A percentile compares a stretch with the other conserved stretches of the same genome.
These are phyloP conservation scores for Ophiocordyceps camponoti-floridani DNA, from an alignment of 2,329 filamentous ascomycete species.

Conservation along the genomic window DNA sequence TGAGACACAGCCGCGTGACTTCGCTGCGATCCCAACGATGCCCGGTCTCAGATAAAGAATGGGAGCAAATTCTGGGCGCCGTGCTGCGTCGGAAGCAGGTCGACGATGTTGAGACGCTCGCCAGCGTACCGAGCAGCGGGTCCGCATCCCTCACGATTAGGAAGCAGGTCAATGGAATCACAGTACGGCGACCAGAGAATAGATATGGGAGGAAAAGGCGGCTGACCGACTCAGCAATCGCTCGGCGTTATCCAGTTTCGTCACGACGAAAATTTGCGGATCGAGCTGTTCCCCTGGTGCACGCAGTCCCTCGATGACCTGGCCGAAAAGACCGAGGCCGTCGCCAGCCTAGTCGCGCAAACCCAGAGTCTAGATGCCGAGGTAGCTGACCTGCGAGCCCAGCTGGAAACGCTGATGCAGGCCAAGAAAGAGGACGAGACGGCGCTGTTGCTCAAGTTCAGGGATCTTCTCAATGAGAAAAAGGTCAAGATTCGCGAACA, in stretches of 20 bases:
- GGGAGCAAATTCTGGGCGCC: constrained; percentile 41
- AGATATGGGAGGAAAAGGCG: constrained; percentile 1
- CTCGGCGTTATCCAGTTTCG: constrained; percentile 46
- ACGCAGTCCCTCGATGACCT: constrained; percentile 34
- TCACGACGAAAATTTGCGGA: constrained; percentile 35
- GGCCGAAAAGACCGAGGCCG: constrained; percentile 22
- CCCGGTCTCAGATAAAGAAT: constrained; percentile 43
- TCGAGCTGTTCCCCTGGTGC: constrained; percentile 56
- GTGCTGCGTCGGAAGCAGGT: constrained; percentile 34
- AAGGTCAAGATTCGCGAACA: constrained; percentile 65
- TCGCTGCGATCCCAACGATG: constrained; percentile 34
- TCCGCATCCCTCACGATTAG: constrained; percentile 43
- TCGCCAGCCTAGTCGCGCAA: constrained; percentile 22
- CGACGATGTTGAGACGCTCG: constrained; percentile 39
- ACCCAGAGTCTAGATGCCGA: constrained; percentile 31
- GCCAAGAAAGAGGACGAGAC: constrained; percentile 51
- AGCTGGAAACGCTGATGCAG: constrained; percentile 47
- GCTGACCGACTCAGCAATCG: constrained; percentile 34
- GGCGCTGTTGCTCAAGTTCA: constrained; percentile 50
- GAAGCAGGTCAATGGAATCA: constrained; percentile 50
- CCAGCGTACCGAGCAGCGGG: constrained; percentile 33
- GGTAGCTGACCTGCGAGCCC: constrained; percentile 38
- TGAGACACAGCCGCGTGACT: constrained; percentile 36
- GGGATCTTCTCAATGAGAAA: constrained; percentile 57
- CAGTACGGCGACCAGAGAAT: constrained; percentile 22